These are phyloP conservation scores for Mycena galopus DNA, from an alignment of 768 basidiomycete genomes.

Conservation along the genomic window DNA sequence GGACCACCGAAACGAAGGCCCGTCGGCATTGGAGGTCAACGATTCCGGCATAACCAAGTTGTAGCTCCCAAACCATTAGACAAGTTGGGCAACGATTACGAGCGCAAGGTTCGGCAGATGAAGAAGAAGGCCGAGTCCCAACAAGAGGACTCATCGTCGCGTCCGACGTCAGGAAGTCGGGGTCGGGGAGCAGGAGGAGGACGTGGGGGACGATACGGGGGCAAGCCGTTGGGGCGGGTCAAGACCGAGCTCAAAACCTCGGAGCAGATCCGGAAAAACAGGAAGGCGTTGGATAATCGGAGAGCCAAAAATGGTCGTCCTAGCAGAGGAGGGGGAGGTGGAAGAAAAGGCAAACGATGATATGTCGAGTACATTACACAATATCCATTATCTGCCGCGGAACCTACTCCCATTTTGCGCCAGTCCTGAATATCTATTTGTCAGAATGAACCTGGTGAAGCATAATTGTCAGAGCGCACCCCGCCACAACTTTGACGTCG, in stretches of 20 bases:
- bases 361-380: background rate
- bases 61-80: conserved; percentile 81
- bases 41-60: conserved; percentile 81
- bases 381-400: background rate
- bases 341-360: conserved; percentile 59
- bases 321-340: conserved; percentile 40
- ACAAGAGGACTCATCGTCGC: conserved; percentile 37
- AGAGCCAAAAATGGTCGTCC: conserved; percentile 88
- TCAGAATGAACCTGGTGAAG: background rate
- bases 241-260: conserved; percentile 89
- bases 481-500: conserved; percentile 64
- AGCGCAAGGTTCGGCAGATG: conserved; percentile 74
- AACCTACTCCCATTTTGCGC: conserved; percentile 88
- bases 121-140: conserved; percentile 67
- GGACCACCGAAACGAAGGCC: conserved; percentile 44
- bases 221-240: conserved; percentile 72
- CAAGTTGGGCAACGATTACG: conserved; percentile 78
- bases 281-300: conserved; percentile 74
- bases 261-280: conserved; percentile 87
- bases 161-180: conserved; percentile 42
- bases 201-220: conserved; percentile 66
- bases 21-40: conserved; percentile 65
- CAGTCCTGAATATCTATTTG: conserved; percentile 38
- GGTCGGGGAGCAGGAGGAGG: too few relatives aligned
- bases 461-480: conserved; percentile 45